A percentile compares a stretch with the other conserved stretches of the same genome.
phyloP scores from a whole-genome alignment of 148 eudicot genomes.

The Linanthus parryae region DNA sequence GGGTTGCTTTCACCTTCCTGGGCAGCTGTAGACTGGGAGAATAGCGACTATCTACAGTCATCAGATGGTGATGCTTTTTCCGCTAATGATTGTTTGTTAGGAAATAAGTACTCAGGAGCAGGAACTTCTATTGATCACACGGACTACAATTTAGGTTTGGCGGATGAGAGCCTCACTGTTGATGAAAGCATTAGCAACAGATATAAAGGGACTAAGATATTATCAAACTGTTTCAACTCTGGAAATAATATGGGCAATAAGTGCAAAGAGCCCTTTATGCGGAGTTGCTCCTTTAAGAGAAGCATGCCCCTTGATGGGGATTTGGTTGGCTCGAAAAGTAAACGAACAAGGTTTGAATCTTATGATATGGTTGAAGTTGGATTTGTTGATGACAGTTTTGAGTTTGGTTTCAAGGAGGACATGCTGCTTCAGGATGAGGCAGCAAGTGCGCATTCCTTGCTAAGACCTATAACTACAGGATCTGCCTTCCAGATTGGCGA shows the following conservation, averaged over 20 bases:
- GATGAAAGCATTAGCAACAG: conserved; percentile 15
- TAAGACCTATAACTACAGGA: too few relatives aligned
- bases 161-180: conserved; percentile 17
- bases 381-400: too few relatives aligned
- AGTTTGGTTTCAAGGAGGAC: too few relatives aligned
- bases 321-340: too few relatives aligned
- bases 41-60: conserved; percentile 8
- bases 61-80: conserved; percentile 14
- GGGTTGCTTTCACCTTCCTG: conserved; percentile 11
- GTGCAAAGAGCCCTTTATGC: conserved; percentile 22
- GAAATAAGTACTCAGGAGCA: conserved; percentile 10
- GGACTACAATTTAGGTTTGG: conserved; percentile 11
- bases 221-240: conserved; percentile 13
- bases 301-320: conserved; percentile 17
- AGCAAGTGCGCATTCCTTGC: too few relatives aligned
- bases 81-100: conserved; percentile 14
- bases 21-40: conserved; percentile 3
- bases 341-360: too few relatives aligned
- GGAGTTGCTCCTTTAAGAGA: conserved; percentile 29
- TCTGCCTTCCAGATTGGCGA: conserved; percentile 26
- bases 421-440: too few relatives aligned
- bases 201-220: conserved; percentile 12
- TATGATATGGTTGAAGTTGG: too few relatives aligned
- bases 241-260: conserved; percentile 8
- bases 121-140: conserved; percentile 8